Percentiles rank a stretch among this genome's conserved stretches.
Evolutionary conservation across 2,329 filamentous ascomycete species (phyloP).

Genomic region (Neophaeococcomyces mojaviensis): DNA sequence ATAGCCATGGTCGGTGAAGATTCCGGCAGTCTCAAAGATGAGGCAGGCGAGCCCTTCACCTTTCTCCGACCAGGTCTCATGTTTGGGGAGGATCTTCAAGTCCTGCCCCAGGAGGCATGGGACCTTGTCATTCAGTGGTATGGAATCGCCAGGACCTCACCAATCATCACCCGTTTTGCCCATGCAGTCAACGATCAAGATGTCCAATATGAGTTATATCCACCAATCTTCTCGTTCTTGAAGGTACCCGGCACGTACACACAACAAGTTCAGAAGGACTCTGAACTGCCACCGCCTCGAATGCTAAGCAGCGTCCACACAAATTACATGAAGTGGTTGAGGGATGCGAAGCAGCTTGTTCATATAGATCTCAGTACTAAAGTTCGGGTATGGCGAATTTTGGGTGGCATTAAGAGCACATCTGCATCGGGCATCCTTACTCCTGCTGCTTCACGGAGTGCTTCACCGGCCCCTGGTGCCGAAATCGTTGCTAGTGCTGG

Average conservation of each 20-base stretch:
- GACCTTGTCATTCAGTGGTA: constrained; percentile 75
- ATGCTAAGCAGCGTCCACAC: constrained; percentile 65
- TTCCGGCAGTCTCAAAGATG: constrained; percentile 35
- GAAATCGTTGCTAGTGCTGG: constrained; percentile 35
- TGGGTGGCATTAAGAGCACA: constrained; percentile 34
- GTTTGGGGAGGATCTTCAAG: constrained; percentile 63
- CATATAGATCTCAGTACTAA: constrained; percentile 63
- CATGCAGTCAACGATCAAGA: constrained; percentile 65
- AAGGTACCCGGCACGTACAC: constrained; percentile 62
- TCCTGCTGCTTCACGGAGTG: constrained; percentile 36
- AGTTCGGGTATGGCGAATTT: constrained; percentile 67
- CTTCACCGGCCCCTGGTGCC: constrained; percentile 37
- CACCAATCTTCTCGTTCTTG: constrained; percentile 76
- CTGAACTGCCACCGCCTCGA: constrained; percentile 53
- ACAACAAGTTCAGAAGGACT: constrained; percentile 54
- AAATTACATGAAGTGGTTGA: constrained; percentile 67
- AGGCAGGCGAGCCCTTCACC: constrained; percentile 52
- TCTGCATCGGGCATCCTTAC: constrained; percentile 37
- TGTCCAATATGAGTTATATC: constrained; percentile 73
- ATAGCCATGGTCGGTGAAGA: constrained; percentile 57
- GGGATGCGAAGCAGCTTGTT: constrained; percentile 60
- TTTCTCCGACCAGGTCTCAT: constrained; percentile 61
- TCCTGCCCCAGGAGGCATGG: constrained; percentile 76
- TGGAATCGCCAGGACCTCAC: constrained; percentile 61
- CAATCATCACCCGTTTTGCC: constrained; percentile 66